Evolutionary conservation across 306 rosid species (phyloP).

Genomic region (Quercus aquifolioides): DNA sequence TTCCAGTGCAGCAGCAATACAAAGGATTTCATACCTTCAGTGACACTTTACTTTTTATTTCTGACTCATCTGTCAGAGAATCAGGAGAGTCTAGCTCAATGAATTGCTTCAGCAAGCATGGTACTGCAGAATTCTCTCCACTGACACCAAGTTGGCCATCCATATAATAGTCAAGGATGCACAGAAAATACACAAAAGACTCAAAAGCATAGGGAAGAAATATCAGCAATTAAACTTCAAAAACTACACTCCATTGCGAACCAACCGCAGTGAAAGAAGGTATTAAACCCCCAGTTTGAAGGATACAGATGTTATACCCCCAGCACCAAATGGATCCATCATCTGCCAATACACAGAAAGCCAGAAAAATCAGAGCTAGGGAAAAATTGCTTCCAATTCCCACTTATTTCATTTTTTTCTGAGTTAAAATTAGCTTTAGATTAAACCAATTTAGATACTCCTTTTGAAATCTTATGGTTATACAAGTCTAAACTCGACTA

Average conservation of each 20-base stretch:
- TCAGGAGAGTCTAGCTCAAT: constrained; percentile 36
- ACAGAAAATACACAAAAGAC: constrained; percentile 3
- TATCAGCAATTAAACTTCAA: constrained; percentile 1
- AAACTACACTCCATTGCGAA: constrained; percentile 14
- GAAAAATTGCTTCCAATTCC: constrained; percentile 9
- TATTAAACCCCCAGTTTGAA: constrained; percentile 17
- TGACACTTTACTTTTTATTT: constrained; percentile 33
- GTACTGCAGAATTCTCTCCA: constrained; percentile 50
- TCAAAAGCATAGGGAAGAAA: constrained; percentile 17
- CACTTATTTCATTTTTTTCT: constrained; percentile 1
- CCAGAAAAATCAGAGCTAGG: constrained; percentile 17
- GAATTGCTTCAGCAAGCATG: constrained; percentile 58
- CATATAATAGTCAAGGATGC: constrained; percentile 63
- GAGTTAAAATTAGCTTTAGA: neutral
- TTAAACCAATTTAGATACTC: too few relatives aligned
- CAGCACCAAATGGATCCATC: constrained; percentile 95
- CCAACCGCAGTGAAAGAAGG: constrained; percentile 4
- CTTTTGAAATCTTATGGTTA: too few relatives aligned
- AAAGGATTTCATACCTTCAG: constrained; percentile 44
- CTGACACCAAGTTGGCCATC: constrained; percentile 91
- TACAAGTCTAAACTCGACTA: too few relatives aligned
- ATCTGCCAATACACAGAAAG: constrained; percentile 50
- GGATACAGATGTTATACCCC: constrained; percentile 97
- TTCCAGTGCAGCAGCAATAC: neutral
- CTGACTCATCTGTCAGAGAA: constrained; percentile 37